These are phyloP conservation scores for Triangularia setosa DNA, from an alignment of 2,329 filamentous ascomycete genomes.

Conservation along the genomic window DNA sequence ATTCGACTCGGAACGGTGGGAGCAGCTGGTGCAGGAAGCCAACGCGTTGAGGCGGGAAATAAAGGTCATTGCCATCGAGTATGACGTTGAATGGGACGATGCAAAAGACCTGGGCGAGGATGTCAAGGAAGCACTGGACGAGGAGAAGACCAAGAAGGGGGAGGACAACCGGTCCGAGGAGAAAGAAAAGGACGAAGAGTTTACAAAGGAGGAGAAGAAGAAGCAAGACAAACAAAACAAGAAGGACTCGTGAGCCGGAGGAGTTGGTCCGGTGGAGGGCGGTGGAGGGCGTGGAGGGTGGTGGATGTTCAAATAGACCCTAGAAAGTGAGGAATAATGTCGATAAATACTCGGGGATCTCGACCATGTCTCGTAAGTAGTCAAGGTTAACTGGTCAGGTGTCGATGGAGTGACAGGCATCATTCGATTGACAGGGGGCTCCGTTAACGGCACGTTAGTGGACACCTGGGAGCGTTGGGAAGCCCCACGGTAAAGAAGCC, in stretches of 20 bases:
- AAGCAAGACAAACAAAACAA: slow-evolving; percentile 28
- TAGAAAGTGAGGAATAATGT: too few relatives aligned
- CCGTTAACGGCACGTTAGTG: not conserved
- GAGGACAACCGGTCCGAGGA: slow-evolving; percentile 39
- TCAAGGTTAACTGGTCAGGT: not conserved
- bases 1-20: slow-evolving; percentile 75
- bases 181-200: slow-evolving; percentile 37
- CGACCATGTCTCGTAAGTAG: too few relatives aligned
- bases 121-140: slow-evolving; percentile 53
- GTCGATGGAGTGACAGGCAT: not conserved
- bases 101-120: slow-evolving; percentile 67
- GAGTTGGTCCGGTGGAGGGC: too few relatives aligned
- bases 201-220: slow-evolving; percentile 33
- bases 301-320: too few relatives aligned
- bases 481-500: not conserved
- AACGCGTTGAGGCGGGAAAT: slow-evolving; percentile 76
- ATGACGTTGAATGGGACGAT: slow-evolving; percentile 89
- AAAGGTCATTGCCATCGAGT: slow-evolving; percentile 75
- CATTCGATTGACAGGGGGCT: not conserved
- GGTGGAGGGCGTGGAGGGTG: too few relatives aligned
- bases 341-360: too few relatives aligned
- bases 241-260: not conserved
- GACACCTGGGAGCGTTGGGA: not conserved
- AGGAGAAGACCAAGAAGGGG: slow-evolving; percentile 43
- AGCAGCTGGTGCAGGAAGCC: slow-evolving; percentile 71